Evolutionary conservation across 345 rosid genomes (phyloP).

Genomic region (Boechera divaricarpa): DNA sequence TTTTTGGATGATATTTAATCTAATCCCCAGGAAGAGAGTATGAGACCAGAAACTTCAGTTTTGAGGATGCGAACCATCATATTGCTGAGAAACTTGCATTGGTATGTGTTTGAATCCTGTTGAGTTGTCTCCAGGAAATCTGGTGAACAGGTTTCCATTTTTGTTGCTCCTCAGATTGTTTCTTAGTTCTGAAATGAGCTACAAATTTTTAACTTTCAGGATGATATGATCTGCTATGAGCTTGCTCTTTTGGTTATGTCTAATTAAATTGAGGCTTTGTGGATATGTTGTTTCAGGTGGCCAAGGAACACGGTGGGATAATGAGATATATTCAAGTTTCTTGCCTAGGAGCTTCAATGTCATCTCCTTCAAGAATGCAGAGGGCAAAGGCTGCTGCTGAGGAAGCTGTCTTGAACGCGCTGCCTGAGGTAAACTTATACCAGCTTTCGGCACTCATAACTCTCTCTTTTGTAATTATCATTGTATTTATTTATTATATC

Average conservation of each 20-base stretch:
- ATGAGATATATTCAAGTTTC: slow-evolving; percentile 96
- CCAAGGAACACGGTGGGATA: slow-evolving; percentile 98
- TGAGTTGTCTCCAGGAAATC: background rate
- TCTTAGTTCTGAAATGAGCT: slow-evolving; percentile 8
- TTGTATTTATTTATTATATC: background rate
- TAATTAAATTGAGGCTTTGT: slow-evolving; percentile 20
- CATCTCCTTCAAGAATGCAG: slow-evolving; percentile 81
- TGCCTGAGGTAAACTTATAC: slow-evolving; percentile 71
- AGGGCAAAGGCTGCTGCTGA: slow-evolving; percentile 95
- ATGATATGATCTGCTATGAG: slow-evolving; percentile 9
- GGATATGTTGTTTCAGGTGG: slow-evolving; percentile 61
- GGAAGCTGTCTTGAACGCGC: slow-evolving; percentile 76
- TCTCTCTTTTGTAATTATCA: slow-evolving; percentile 5
- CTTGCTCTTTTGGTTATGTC: slow-evolving; percentile 30
- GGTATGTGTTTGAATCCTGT: slow-evolving; percentile 53
- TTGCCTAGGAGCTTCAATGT: slow-evolving; percentile 82
- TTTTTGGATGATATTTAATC: slow-evolving; percentile 22
- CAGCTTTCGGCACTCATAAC: background rate
- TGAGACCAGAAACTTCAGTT: slow-evolving; percentile 94
- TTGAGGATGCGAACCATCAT: slow-evolving; percentile 86
- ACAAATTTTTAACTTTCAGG: background rate
- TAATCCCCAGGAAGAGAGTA: slow-evolving; percentile 78
- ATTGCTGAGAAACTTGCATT: slow-evolving; percentile 85
- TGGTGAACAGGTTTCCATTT: slow-evolving; percentile 20
- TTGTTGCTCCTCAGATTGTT: slow-evolving; percentile 20